phyloP scores from a whole-genome alignment of 257 asterid genomes.

The Galeopsis tetrahit region DNA sequence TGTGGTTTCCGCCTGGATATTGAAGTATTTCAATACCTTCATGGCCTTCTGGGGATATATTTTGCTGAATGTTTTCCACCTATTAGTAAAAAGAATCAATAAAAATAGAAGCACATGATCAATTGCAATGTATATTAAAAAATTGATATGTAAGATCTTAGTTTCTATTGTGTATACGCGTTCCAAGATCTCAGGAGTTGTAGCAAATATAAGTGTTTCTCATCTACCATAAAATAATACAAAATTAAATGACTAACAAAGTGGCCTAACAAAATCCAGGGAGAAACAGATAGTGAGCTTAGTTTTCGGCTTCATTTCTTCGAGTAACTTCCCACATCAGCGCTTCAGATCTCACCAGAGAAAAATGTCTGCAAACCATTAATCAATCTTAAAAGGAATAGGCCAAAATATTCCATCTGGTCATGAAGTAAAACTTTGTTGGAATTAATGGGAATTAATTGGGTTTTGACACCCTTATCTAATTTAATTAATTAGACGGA shows the following conservation, averaged over 20 bases:
- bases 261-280: background rate
- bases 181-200: constrained; percentile 97
- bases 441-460: too few relatives aligned
- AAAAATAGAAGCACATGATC: constrained; percentile 16
- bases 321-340: constrained; percentile 26
- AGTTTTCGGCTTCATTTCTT: constrained; percentile 68
- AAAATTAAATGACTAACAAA: background rate
- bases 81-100: constrained; percentile 38
- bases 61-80: constrained; percentile 60
- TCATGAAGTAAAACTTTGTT: too few relatives aligned
- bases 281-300: constrained; percentile 50
- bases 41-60: constrained; percentile 50
- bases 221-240: background rate
- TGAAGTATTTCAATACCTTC: constrained; percentile 58
- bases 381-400: constrained; percentile 4
- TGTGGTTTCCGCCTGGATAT: too few relatives aligned
- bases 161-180: too few relatives aligned
- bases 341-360: constrained; percentile 61
- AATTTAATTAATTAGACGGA: too few relatives aligned
- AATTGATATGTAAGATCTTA: constrained; percentile 70
- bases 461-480: too few relatives aligned
- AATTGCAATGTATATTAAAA: constrained; percentile 21
- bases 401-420: too few relatives aligned
- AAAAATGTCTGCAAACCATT: constrained; percentile 17
- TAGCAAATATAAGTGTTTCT: constrained; percentile 34